Percentiles rank a stretch among this genome's conserved stretches.
Conservation (phyloP, 2,329 filamentous ascomycete genomes). For the Fusarium pseudograminearum region DNA sequence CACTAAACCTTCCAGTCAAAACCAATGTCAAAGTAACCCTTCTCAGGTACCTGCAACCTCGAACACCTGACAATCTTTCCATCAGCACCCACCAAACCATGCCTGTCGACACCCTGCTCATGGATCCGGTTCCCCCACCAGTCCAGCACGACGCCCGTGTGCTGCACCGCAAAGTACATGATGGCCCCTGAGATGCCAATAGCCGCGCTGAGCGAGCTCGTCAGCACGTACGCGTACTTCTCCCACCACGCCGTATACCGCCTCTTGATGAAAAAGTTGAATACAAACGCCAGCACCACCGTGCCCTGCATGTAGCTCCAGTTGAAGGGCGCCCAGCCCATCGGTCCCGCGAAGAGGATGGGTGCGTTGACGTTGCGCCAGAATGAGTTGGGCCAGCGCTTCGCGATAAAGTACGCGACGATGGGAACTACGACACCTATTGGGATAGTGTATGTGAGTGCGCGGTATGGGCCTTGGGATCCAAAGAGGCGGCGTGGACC, state of each 20-base stretch:
- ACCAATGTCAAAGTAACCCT: constrained; percentile 35
- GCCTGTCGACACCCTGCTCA: constrained; percentile 42
- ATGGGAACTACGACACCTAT: constrained; percentile 39
- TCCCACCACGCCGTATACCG: constrained; percentile 46
- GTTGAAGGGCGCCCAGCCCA: constrained; percentile 47
- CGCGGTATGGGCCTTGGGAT: constrained; percentile 30
- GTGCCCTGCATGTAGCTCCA: constrained; percentile 46
- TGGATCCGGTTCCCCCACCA: constrained; percentile 45
- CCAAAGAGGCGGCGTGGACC: constrained; percentile 73
- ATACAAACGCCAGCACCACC: constrained; percentile 41
- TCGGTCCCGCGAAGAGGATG: constrained; percentile 41
- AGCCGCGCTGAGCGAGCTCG: constrained; percentile 45
- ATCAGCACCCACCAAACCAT: constrained; percentile 23
- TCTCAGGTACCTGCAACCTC: constrained; percentile 34
- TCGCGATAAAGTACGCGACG: constrained; percentile 26
- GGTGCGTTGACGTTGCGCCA: constrained; percentile 45
- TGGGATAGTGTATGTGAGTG: constrained; percentile 38
- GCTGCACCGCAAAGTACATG: constrained; percentile 47
- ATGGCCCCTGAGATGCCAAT: constrained; percentile 46
- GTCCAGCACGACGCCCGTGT: constrained; percentile 29
- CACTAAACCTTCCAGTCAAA: constrained; percentile 35
- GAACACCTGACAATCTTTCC: constrained; percentile 36
- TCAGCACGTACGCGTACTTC: constrained; percentile 48
- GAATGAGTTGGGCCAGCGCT: constrained; percentile 38
- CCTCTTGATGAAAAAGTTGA: constrained; percentile 46